Base-by-base conservation (phyloP, 208 protist species). In the Crithidia mellificae region DNA sequence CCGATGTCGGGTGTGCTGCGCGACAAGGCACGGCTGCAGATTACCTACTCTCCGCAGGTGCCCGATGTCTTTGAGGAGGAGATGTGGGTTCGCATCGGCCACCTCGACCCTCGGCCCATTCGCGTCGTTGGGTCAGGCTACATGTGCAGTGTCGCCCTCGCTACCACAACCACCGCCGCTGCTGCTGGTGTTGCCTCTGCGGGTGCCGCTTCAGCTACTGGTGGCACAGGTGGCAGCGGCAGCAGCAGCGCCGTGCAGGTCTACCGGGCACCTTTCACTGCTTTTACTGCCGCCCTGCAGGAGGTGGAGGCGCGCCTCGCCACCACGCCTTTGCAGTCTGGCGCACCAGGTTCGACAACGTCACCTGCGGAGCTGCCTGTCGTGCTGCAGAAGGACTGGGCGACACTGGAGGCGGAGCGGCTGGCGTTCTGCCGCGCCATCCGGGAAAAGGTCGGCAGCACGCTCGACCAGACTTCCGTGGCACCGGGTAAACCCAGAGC, bases 91-190 rank as follows among this genome's bases (percentile, higher is more conserved):
- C 84, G 93, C 52, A 89, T 98, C 14, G 94, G 91, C 12, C 94
- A 98, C 76, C 94, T 97, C n/a, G 93, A 98, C 61, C 92, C 96
- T 24, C 84, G 97, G 56, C 68, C 68, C 8, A 88, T 98, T 53
- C 71, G 55, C 32, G 83, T 98, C 2, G 47, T 43, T 11, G 95
- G 92, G 22, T 58, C 81, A 4, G 94, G 92, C 6, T 79, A 90
- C 51, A 77, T 95, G 64, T 84, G 85, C 53, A 82, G 82, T 17
- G 32, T 90, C 41, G 46, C 70, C 50, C 50, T 97, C 11, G 27
- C 50, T 32, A 66, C 68, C 17, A 57, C 43, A 8, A 49, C 63
- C 20, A 5, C 63, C 8, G 30, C 44, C 25, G 27, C 51, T 14
- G n/a, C 32, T 50, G 32, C 8, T 0, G 32, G 5, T n/a, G 7